phyloP scores from a whole-genome alignment of 306 rosid genomes.

The Cucumis hystrix region DNA sequence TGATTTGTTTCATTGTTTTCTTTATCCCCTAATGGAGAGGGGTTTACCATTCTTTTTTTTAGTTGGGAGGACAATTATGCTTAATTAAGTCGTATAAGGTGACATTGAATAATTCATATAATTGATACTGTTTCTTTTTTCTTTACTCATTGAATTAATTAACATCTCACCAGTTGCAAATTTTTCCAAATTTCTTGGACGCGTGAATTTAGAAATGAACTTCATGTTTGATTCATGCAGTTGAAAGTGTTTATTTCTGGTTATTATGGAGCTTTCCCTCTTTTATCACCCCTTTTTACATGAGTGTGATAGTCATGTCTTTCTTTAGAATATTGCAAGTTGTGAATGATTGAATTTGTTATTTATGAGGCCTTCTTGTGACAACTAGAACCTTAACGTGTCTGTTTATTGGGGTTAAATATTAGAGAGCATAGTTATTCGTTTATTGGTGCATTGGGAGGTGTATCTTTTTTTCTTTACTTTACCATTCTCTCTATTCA shows the following conservation, averaged over 20 bases:
- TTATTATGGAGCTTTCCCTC: neutral
- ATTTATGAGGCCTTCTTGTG: neutral
- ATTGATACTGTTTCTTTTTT: neutral
- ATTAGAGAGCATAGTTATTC: neutral
- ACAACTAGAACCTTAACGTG: neutral
- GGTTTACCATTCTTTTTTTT: neutral
- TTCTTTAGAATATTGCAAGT: neutral
- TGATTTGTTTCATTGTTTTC: too few relatives aligned
- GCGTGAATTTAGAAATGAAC: neutral
- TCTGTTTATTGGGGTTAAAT: neutral
- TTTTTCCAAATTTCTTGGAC: neutral
- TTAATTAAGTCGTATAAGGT: neutral
- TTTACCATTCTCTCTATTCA: neutral
- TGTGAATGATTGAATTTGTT: neutral
- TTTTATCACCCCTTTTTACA: neutral
- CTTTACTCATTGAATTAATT: neutral
- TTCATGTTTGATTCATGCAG: neutral
- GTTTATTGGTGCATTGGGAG: neutral
- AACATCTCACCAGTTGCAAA: neutral
- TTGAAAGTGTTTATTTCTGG: neutral
- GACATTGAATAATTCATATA: neutral
- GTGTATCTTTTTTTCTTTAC: neutral
- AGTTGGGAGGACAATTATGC: neutral
- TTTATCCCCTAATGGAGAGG: neutral
- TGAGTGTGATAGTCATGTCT: neutral